Conservation (phyloP, 1,139 yeast genomes). For the Blastobotrys serpentis region DNA sequence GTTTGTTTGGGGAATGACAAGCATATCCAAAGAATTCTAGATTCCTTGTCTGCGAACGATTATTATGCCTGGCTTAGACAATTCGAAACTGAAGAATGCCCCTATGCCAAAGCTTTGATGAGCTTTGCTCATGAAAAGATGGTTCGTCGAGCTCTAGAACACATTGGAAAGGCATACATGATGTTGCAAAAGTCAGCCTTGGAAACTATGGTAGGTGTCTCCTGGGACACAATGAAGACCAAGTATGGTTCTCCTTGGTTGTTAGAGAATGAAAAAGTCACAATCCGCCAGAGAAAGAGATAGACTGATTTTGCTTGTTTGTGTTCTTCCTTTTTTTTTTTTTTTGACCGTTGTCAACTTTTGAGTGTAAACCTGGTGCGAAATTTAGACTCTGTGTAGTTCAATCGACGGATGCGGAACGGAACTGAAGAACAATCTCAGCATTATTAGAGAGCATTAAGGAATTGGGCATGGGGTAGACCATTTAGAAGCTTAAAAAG, state of each 20-base stretch:
- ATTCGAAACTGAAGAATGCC: conserved; percentile 16
- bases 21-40: conserved; percentile 18
- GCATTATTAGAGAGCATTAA: no score
- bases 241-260: conserved; percentile 15
- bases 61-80: conserved; percentile 21
- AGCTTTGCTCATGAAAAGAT: conserved; percentile 12
- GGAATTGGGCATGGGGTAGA: no score
- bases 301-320: neutral
- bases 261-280: conserved; percentile 10
- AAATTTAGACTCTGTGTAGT: no score
- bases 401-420: no score
- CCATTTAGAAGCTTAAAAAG: no score
- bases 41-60: conserved; percentile 20
- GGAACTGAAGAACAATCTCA: no score
- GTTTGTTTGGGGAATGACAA: conserved; percentile 14
- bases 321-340: no score
- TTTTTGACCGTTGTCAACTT: no score
- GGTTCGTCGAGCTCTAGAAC: conserved; percentile 16
- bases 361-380: no score
- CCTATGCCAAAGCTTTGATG: conserved; percentile 19
- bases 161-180: conserved; percentile 24
- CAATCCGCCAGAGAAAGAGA: conserved; percentile 13
- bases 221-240: conserved; percentile 17
- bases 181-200: conserved; percentile 16
- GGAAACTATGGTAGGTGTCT: conserved; percentile 20